Conservation (phyloP, 1,284 basidiomycete genomes). For the Porodaedalea pini region DNA sequence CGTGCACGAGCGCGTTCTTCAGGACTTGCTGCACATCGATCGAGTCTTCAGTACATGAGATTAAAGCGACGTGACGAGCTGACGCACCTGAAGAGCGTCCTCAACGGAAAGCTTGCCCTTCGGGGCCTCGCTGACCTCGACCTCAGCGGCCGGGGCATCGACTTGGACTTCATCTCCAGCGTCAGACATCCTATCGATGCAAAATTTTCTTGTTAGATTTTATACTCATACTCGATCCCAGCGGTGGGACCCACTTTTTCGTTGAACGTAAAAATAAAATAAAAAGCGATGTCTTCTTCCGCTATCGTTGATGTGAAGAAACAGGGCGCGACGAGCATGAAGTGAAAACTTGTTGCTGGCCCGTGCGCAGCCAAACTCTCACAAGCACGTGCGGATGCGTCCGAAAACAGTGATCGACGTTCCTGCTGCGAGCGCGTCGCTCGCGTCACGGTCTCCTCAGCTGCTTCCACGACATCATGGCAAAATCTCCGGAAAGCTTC, state of each 20-base stretch:
- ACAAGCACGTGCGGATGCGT: not conserved
- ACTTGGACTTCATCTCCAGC: constrained; percentile 93
- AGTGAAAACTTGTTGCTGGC: constrained; percentile 16
- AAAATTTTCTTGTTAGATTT: not conserved
- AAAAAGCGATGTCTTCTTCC: constrained; percentile 78
- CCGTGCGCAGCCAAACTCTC: constrained; percentile 12
- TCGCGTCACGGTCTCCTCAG: constrained; percentile 1
- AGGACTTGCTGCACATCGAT: constrained; percentile 68
- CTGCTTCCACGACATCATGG: constrained; percentile 11
- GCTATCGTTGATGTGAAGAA: constrained; percentile 75
- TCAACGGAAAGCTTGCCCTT: constrained; percentile 96
- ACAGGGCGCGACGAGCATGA: not conserved
- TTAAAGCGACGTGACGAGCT: constrained; percentile 8
- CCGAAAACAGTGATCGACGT: constrained; percentile 1
- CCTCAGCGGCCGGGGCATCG: constrained; percentile 71
- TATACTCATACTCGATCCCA: constrained; percentile 1
- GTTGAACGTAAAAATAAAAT: constrained; percentile 41
- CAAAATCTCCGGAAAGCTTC: constrained; percentile 41
- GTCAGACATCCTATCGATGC: constrained; percentile 84
- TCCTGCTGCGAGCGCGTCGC: not conserved
- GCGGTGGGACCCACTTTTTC: constrained; percentile 30
- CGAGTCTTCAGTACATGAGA: not conserved
- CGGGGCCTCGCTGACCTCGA: constrained; percentile 80
- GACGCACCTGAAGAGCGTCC: constrained; percentile 87
- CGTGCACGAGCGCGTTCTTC: constrained; percentile 96